Base-by-base conservation (phyloP, 441 rosid species). In the Metrosideros polymorpha region DNA sequence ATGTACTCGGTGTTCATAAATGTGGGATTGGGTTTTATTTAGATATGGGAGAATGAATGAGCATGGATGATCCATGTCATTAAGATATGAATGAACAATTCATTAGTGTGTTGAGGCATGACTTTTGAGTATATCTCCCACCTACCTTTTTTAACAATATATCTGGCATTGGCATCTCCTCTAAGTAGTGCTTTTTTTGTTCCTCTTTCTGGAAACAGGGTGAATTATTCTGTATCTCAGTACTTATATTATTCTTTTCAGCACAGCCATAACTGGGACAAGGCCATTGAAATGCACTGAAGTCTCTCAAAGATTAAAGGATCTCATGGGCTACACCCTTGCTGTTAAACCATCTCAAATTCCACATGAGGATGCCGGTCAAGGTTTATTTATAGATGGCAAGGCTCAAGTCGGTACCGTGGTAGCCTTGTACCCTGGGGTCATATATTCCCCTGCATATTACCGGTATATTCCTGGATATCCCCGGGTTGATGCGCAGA, bases 351-450 rank as follows among this genome's bases (percentile, higher is more conserved):
- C 94, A 86, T 97, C 99, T 14, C 91, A 84, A 85, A 92, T 94
- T 88, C 93, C 94, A 85, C 96, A 94, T 89, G 89, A 93, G 87
- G 98, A 94, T 30, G 97, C 96, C 0, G 95, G 98, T 75, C 93
- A 86, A 84, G 97, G 98, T 85, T 94, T 96, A 87, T 97, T 94
- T 91, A 71, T 96, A 86, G 89, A 89, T 14, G 98, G 99, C 22
- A 93, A 94, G 91, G 98, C 96, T 83, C 94, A 91, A 85, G 94
- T 90, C 53, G 99, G 98, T 87, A 76, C 95, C 86, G 93, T 97
- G 50, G 87, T 97, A 89, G 97, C 97, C 76, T 85, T 96, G 5
- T 97, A 97, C 90, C 98, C 98, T 82, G 98, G 99, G 85, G 92
- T 94, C 50, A 87, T 96, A 57, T 94, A 94, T 88, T 85, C 92